Evolutionary conservation across 768 basidiomycete species (phyloP), one percentile per base, ranked within the genome.

Genomic region (Termitomyces sp.): DNA sequence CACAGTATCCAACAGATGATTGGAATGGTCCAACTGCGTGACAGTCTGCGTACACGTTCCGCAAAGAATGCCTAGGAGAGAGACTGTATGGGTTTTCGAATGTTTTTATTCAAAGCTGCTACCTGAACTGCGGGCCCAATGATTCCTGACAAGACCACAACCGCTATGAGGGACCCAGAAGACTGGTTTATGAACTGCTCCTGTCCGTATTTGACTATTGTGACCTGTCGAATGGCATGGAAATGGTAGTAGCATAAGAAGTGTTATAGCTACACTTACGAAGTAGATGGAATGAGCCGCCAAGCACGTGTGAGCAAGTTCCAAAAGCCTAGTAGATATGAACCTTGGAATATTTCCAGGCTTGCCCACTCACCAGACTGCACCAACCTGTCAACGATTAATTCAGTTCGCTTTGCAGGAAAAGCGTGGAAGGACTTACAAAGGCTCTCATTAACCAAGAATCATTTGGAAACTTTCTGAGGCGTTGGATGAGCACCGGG

Each of bases 41-140:
- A 49, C 14, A 62, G 44, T 30, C 41, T 41, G 26, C 49, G 61
- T 16, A 62, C 32, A 24, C 61, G 58, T 28, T 62, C 32, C 11
- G 58, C 61, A 38, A 62, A 62, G 58, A 62, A 60, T 24, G 58
- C 61, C 61, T 62, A n/a, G 35, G 44, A 18, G n/a, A 49, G 38
- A 18, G 46, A 20, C 1, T 44, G 30, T 40, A 36, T 49, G 46
- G 11, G 16, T 38, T 6, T 6, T 9, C 28, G 40, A 38, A 28
- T 33, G 3, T 33, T 11, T 13, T 35, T 1, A 14, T 18, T 33
- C 3, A 16, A 14, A 35, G 3, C 7, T 13, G 20, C 22, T 41
- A 52, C 62, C 50, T 60, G 62, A 20, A 58, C 49, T 18, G 56
- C 53, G 0, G 59, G 56, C 3, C 59, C 59, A 14, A 49, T 60